These are phyloP conservation scores for Termitomyces sp. DNA, from an alignment of 1,284 basidiomycete species.

Conservation along the genomic window DNA sequence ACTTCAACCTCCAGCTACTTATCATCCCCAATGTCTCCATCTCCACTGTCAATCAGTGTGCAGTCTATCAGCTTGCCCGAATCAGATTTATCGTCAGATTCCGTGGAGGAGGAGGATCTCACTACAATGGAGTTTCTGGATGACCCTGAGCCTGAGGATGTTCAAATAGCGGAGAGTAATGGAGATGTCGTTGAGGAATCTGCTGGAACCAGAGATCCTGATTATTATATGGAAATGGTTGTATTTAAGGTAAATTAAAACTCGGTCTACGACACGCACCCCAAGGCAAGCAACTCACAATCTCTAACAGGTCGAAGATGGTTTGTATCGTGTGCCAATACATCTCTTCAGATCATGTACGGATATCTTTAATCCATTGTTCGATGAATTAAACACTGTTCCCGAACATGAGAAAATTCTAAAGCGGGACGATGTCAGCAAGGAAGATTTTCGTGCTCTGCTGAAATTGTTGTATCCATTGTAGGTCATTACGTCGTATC, in stretches of 20 bases:
- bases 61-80: not conserved
- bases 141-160: not conserved
- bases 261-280: not conserved
- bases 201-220: not conserved
- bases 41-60: not conserved
- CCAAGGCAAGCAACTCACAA: not conserved
- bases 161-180: not conserved
- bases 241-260: not conserved
- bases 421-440: conserved; percentile 4
- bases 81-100: not conserved
- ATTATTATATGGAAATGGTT: conserved; percentile 6
- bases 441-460: conserved; percentile 11
- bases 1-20: not conserved
- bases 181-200: not conserved
- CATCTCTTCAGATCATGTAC: conserved; percentile 7
- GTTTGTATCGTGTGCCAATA: conserved; percentile 6
- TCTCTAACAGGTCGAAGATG: conserved; percentile 4
- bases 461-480: conserved; percentile 13
- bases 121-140: not conserved
- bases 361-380: conserved; percentile 1
- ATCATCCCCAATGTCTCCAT: not conserved
- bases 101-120: not conserved
- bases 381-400: not conserved
- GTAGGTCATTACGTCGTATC: conserved; percentile 2
- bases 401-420: not conserved